Evolutionary conservation across 140 eudicot species (phyloP).

Genomic region (Stevia rebaudiana): DNA sequence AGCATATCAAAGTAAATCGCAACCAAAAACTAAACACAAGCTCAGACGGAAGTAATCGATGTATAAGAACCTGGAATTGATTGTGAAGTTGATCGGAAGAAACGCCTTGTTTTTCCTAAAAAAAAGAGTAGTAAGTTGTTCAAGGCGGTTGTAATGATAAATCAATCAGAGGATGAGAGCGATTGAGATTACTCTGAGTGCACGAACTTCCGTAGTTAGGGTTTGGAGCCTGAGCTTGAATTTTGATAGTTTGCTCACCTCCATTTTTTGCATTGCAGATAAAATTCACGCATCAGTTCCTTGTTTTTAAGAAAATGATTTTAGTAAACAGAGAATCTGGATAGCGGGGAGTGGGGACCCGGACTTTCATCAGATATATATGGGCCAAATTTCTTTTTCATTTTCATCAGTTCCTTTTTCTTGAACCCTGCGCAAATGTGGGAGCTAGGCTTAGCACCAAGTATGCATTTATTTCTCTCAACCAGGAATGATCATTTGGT

Average conservation of each 20-base stretch:
- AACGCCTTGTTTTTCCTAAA: slow-evolving; percentile 46
- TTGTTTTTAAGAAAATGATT: no score
- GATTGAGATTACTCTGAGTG: slow-evolving; percentile 39
- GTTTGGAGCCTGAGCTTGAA: slow-evolving; percentile 56
- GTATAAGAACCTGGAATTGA: slow-evolving; percentile 36
- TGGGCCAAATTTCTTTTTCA: no score
- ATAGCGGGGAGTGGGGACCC: no score
- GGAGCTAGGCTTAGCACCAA: no score
- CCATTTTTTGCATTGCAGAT: slow-evolving; percentile 45
- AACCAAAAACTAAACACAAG: not conserved
- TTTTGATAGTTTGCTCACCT: slow-evolving; percentile 44
- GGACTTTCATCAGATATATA: no score
- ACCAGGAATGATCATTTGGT: no score
- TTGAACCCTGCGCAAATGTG: no score
- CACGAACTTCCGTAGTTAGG: slow-evolving; percentile 43
- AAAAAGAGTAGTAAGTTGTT: not conserved
- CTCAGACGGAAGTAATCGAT: not conserved
- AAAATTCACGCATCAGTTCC: not conserved
- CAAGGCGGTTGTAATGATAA: not conserved
- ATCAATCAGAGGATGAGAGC: not conserved
- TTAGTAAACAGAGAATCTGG: no score
- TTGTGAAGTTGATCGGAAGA: slow-evolving; percentile 41
- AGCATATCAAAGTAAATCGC: not conserved
- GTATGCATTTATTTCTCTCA: no score
- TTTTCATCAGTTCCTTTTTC: no score